phyloP scores from a whole-genome alignment of 345 rosid species.

The Syzygium aromaticum region DNA sequence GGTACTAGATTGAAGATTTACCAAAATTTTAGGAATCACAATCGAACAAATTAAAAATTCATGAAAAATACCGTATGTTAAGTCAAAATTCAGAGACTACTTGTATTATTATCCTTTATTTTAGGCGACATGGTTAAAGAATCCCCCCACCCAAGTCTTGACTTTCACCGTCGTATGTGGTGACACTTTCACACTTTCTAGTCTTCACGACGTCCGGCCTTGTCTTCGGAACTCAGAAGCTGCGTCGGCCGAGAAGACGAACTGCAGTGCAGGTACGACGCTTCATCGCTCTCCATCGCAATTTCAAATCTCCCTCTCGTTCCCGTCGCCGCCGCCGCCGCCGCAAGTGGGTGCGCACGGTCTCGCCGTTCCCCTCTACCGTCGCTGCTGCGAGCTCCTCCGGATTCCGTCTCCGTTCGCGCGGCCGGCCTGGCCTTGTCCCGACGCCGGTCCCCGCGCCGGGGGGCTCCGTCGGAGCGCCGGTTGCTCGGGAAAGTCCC shows the following conservation, averaged over 20 bases:
- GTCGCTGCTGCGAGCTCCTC: background rate
- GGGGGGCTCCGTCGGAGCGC: background rate
- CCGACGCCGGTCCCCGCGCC: background rate
- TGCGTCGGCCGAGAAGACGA: background rate
- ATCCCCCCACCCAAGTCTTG: background rate
- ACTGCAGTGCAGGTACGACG: background rate
- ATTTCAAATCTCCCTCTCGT: background rate
- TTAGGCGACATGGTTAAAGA: background rate
- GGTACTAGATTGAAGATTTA: background rate
- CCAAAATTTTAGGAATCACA: too few relatives aligned
- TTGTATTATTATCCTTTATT: background rate
- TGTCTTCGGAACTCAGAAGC: background rate
- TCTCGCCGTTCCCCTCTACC: background rate
- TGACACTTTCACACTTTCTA: background rate
- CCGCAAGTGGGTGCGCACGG: background rate
- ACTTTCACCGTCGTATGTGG: background rate
- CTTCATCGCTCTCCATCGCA: background rate
- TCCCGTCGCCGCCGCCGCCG: background rate
- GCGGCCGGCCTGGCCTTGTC: background rate
- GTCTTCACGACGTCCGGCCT: background rate
- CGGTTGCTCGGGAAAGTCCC: background rate
- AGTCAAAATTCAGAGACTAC: fast-evolving
- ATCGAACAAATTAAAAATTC: too few relatives aligned
- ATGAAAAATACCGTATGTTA: fast-evolving
- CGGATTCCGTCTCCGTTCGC: background rate